Conservation (phyloP, 305 asterid genomes). For the Fraxinus albicans region DNA sequence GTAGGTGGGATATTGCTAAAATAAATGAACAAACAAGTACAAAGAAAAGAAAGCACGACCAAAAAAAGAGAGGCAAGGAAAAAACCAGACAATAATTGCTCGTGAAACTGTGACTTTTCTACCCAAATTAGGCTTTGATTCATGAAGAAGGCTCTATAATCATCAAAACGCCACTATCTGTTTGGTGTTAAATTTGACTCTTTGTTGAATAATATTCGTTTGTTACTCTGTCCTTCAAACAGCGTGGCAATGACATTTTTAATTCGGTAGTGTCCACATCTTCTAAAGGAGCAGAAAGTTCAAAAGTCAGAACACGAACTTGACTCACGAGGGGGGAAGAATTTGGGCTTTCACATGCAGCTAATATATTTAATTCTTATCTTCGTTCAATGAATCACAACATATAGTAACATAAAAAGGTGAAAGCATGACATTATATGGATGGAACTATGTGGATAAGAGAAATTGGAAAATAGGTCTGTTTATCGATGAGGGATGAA, state of each 20-base stretch:
- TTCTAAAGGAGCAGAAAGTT: background rate
- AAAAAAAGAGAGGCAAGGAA: background rate
- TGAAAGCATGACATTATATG: background rate
- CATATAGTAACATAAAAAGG: background rate
- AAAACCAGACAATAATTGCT: conserved; percentile 11
- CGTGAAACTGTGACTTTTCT: conserved; percentile 17
- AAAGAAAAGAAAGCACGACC: background rate
- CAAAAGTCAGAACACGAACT: conserved; percentile 23
- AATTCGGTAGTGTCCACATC: background rate
- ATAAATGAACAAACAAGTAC: background rate
- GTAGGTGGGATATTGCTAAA: background rate
- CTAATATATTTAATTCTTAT: background rate
- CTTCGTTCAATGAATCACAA: background rate
- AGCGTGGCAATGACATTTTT: background rate
- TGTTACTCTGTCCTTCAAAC: background rate
- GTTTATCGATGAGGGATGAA: background rate
- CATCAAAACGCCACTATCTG: background rate
- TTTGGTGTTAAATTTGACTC: conserved; percentile 7
- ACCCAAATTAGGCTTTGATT: conserved; percentile 16
- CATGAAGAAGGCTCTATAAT: background rate
- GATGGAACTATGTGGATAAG: background rate
- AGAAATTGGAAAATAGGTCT: background rate
- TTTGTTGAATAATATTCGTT: background rate
- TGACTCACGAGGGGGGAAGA: background rate
- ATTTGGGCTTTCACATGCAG: background rate